Percentiles rank a stretch among this genome's conserved stretches.
phyloP scores from a whole-genome alignment of 2,329 filamentous ascomycete species.

The Fonsecaea pugnacius region DNA sequence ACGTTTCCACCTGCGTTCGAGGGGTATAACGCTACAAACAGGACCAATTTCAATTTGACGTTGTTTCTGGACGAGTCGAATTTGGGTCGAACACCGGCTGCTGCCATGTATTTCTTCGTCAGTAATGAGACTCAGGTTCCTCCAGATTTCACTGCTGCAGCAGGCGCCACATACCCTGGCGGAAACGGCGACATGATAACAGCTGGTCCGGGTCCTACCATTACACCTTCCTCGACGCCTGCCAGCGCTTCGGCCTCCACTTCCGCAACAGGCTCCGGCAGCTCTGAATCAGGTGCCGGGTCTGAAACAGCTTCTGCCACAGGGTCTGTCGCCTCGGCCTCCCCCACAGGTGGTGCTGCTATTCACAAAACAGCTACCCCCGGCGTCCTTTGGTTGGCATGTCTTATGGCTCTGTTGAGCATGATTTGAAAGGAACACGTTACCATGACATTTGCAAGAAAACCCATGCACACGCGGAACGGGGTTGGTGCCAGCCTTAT shows the following conservation, averaged over 20 bases:
- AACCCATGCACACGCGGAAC: not conserved
- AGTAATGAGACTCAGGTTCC: constrained; percentile 34
- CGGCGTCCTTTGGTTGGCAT: not conserved
- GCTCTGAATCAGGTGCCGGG: not conserved
- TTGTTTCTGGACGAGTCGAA: constrained; percentile 29
- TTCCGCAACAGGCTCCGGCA: constrained; percentile 1
- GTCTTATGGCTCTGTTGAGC: not conserved
- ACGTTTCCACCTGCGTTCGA: constrained; percentile 28
- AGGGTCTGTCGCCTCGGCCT: constrained; percentile 22
- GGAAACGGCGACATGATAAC: constrained; percentile 35
- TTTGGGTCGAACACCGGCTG: constrained; percentile 31
- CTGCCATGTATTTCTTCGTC: constrained; percentile 34
- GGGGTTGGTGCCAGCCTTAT: not conserved
- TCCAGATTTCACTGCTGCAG: constrained; percentile 30
- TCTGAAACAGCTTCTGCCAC: constrained; percentile 16
- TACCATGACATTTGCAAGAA: not conserved
- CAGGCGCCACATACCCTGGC: constrained; percentile 29
- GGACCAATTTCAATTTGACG: constrained; percentile 30
- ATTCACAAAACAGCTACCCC: not conserved
- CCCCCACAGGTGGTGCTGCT: constrained; percentile 11
- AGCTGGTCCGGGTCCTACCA: constrained; percentile 28
- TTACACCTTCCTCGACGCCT: constrained; percentile 24
- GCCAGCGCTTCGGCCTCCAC: constrained; percentile 18
- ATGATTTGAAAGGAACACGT: not conserved
- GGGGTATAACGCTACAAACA: constrained; percentile 28